Evolutionary conservation across 495 filamentous ascomycete species (phyloP), one percentile per base, ranked within the genome.

Genomic region (Chaetomium tenue): DNA sequence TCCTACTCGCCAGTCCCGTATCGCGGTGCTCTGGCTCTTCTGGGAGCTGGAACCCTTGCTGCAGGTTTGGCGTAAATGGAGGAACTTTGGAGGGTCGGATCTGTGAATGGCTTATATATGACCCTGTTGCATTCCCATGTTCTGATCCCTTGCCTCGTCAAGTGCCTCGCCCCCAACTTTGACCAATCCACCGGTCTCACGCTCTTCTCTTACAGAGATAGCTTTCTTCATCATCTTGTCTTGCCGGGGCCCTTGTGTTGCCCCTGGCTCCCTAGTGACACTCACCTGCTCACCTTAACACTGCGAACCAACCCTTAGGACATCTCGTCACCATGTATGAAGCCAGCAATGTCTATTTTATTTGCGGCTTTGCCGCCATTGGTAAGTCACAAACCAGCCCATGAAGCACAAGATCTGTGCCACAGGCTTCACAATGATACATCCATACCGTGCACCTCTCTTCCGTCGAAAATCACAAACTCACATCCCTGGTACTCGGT

Each of bases 351-450:
- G 77, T 86, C 54, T 86, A 86, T 72, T 74, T 81, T 58, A 88
- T 88, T 70, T 89, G 86, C 74, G 73, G 88, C 69, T 87, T 89
- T 70, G 85, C 86, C 69, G 82, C 85, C 71, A 87, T 88, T 65
- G 86, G 85, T 83, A 71, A 71, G 79, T 60, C 28, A 20, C 16
- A 70, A 72, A 77, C 46, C 23, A 13, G 7, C 13, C 20, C 12
- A 13, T 8, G 46, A 23, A 5, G 40, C 28, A 20, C 18, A 30
- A 56, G 26, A 58, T 20, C 4, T 7, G 16, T 16, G 5, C 30
- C 54, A 26, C 11, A 9, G 3, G 30, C 30, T 7, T 33, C 30
- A 33, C 30, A 42, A 44, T 44, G 39, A 8, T 5, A 42, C 28
- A 4, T 58, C 20, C 8, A 25, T 44, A 16, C 12, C 5, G 30